Evolutionary conservation across 2,329 filamentous ascomycete genomes (phyloP).

Genomic region (Seiridium unicorne): DNA sequence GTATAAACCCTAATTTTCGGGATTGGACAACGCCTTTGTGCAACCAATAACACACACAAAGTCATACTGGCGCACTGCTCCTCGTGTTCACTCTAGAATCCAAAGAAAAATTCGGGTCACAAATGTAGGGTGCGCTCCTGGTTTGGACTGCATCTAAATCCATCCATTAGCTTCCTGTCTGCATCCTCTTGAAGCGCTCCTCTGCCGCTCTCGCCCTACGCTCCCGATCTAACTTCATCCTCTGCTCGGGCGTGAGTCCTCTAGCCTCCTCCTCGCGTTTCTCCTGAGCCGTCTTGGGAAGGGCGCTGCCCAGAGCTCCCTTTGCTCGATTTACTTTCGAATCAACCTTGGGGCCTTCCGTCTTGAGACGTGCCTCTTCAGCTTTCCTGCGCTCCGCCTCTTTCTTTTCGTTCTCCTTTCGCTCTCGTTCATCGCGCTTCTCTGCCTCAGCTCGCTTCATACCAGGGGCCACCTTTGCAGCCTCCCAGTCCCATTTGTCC

Average conservation of each 20-base stretch:
- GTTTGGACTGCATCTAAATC: background rate
- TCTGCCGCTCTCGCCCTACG: conserved; percentile 88
- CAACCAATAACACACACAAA: no score
- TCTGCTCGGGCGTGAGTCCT: conserved; percentile 85
- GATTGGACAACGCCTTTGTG: no score
- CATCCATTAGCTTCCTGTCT: conserved; percentile 32
- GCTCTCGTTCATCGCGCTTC: conserved; percentile 67
- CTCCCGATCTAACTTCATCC: conserved; percentile 80
- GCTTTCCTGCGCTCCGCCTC: conserved; percentile 69
- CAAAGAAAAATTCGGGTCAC: no score
- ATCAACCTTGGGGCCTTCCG: conserved; percentile 59
- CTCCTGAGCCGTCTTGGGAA: conserved; percentile 75
- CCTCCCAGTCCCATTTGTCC: conserved; percentile 73
- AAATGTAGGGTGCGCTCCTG: background rate
- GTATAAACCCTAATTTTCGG: no score
- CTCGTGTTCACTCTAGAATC: no score
- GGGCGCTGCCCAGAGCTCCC: conserved; percentile 55
- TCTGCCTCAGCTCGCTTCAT: conserved; percentile 73
- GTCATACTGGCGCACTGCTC: no score
- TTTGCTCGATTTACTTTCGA: conserved; percentile 40
- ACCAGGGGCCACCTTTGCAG: conserved; percentile 67
- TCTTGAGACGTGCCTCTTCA: conserved; percentile 71
- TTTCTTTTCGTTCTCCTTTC: conserved; percentile 63
- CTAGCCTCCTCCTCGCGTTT: conserved; percentile 79
- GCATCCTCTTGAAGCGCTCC: conserved; percentile 73